phyloP scores from a whole-genome alignment of 495 filamentous ascomycete species.

The Penicillium chermesinum region DNA sequence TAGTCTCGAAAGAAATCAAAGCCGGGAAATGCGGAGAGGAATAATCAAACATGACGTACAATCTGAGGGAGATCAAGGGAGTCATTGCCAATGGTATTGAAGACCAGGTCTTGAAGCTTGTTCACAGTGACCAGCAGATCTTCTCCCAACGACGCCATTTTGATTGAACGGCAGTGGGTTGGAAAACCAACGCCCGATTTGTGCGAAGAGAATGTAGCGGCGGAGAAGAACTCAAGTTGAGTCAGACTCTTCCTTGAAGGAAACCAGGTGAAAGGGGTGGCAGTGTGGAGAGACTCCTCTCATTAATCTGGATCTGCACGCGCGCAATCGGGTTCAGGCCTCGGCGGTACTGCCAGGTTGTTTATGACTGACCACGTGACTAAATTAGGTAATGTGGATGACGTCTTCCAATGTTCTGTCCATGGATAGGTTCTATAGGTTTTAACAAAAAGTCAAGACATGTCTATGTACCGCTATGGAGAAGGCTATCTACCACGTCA shows the following conservation, averaged over 20 bases:
- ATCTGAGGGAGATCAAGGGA: slow-evolving; percentile 97
- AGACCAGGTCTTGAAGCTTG: slow-evolving; percentile 95
- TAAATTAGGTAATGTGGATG: neutral
- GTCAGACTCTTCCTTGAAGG: neutral
- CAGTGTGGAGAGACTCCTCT: neutral
- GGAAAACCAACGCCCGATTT: neutral
- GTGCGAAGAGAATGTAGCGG: slow-evolving; percentile 4
- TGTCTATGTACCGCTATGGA: too few species aligned
- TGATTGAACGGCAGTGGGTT: slow-evolving; percentile 5
- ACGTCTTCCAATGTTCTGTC: neutral
- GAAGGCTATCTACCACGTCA: too few species aligned
- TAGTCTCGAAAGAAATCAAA: neutral
- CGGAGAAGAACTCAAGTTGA: neutral
- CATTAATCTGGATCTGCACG: neutral
- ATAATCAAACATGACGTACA: slow-evolving; percentile 51
- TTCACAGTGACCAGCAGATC: slow-evolving; percentile 91
- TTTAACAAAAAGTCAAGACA: too few species aligned
- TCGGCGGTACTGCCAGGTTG: neutral
- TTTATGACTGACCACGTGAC: neutral
- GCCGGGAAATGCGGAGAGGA: neutral
- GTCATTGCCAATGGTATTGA: slow-evolving; percentile 99
- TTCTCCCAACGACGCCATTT: slow-evolving; percentile 75
- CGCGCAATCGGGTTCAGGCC: neutral
- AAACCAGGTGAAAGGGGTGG: neutral
- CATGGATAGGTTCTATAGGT: too few species aligned